Base-by-base conservation (phyloP, 768 basidiomycete species). In the Hemileccinum rubropunctum region DNA sequence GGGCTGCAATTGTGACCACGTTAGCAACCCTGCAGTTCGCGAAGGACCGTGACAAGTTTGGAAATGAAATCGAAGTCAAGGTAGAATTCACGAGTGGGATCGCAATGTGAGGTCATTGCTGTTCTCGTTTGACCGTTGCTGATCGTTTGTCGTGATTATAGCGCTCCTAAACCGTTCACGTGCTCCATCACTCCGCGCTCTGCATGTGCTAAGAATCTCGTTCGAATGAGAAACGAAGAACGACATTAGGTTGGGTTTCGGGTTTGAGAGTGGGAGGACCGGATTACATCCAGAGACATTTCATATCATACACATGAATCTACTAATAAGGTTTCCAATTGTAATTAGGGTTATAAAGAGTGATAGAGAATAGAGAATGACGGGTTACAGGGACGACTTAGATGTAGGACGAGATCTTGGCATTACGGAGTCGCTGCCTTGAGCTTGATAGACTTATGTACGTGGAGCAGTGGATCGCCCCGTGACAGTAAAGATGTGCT, bases 1-100 rank as follows among this genome's bases (percentile, higher is more conserved):
- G 67, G 68, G 63, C 65, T 6, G 52, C 60, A 2, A 45, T 71
- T n/a, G 69, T 58, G 15, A 67, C 63, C 8, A 48, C 66, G 14
- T 54, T 74, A 14, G 58, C 68, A 1, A 62, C 65, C 0, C 17
- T 71, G 43, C 51, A 45, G 15, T 45, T 74, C 33, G 42, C 46
- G 14, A 70, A 63, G 41, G 57, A 61, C 1, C 45, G 52, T 15
- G 66, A 68, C 21, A 51, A 59, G 11, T 49, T 56, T 6, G 74
- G 73, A 15, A 59, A 59, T 3, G 64, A 65, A 17, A 61, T 75
- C 0, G 57, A 58, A 5, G 47, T 65, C 40, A 47, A 57, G 1
- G 35, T 7, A 1, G 59, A 64, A 28, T 68, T 68, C 26, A 64
- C 64, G 7, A 30, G 42, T 2, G 66, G 64, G 9, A 1, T 60